Percentiles rank a stretch among this genome's conserved stretches.
These are phyloP conservation scores for Zizania latifolia DNA, from an alignment of 176 grass and related monocot species.

Conservation along the genomic window DNA sequence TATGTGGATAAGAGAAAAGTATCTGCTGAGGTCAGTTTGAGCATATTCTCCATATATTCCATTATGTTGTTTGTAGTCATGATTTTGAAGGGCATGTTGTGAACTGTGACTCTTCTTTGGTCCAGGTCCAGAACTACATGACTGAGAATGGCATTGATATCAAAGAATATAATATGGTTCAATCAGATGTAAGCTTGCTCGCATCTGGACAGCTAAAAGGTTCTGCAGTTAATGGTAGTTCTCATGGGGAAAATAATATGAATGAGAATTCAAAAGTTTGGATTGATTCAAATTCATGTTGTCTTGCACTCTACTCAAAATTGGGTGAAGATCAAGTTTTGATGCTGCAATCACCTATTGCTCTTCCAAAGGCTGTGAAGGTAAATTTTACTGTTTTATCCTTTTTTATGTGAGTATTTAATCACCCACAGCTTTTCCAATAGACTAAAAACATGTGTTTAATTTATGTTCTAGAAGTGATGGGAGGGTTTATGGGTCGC, in stretches of 20 bases:
- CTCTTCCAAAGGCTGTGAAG: constrained; percentile 94
- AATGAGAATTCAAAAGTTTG: constrained; percentile 54
- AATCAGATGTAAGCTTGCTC: constrained; percentile 69
- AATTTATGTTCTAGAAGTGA: not conserved
- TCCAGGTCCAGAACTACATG: constrained; percentile 64
- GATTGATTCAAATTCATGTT: constrained; percentile 81
- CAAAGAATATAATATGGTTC: constrained; percentile 63
- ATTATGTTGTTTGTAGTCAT: not conserved
- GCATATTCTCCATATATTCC: not conserved
- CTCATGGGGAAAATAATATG: constrained; percentile 18
- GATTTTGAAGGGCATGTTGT: constrained; percentile 1
- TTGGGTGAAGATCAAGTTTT: constrained; percentile 52
- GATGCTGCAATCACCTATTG: constrained; percentile 79
- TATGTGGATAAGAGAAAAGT: constrained; percentile 93
- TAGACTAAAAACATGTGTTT: not conserved
- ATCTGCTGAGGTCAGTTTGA: constrained; percentile 58
- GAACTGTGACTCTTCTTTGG: not conserved
- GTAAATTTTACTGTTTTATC: constrained; percentile 29
- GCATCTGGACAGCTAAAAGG: constrained; percentile 58
- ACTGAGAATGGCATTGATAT: constrained; percentile 75
- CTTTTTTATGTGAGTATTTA: not conserved
- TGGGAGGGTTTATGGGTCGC: not conserved
- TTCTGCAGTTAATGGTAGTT: constrained; percentile 19
- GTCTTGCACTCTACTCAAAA: constrained; percentile 76
- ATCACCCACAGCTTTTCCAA: not conserved